A percentile compares a stretch with the other conserved stretches of the same genome.
Conservation (phyloP, 2,329 filamentous ascomycete species). For the Daldinia sp. region DNA sequence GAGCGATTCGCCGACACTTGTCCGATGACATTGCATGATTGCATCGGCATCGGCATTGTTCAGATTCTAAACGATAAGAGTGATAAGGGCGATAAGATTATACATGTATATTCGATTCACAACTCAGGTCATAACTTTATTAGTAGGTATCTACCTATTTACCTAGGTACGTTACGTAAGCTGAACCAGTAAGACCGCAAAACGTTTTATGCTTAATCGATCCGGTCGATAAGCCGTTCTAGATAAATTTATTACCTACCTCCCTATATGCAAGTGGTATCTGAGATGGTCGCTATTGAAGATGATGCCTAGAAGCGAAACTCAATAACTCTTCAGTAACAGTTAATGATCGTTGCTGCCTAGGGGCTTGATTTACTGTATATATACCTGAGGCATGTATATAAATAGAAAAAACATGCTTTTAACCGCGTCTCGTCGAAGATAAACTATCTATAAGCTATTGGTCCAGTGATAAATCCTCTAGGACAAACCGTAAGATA, state of each 20-base stretch:
- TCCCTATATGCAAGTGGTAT: no score
- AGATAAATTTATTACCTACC: no score
- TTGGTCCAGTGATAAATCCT: background rate
- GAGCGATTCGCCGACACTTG: constrained; percentile 11
- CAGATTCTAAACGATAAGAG: background rate
- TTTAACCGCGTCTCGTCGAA: background rate
- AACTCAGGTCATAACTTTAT: background rate
- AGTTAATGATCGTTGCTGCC: background rate
- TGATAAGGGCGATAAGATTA: background rate
- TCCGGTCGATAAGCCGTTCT: no score
- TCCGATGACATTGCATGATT: background rate
- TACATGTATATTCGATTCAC: background rate
- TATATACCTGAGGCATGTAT: background rate
- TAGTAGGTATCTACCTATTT: no score
- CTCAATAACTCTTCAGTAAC: background rate
- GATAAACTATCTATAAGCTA: background rate
- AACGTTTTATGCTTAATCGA: background rate
- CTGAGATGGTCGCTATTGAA: no score
- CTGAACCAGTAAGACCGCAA: background rate
- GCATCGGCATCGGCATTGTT: background rate
- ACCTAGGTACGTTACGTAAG: background rate
- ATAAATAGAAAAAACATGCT: background rate
- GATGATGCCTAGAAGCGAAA: no score
- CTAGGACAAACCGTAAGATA: background rate
- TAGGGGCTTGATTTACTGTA: background rate